These are phyloP conservation scores for Cornus suecica DNA, from an alignment of 148 eudicot genomes.

Conservation along the genomic window DNA sequence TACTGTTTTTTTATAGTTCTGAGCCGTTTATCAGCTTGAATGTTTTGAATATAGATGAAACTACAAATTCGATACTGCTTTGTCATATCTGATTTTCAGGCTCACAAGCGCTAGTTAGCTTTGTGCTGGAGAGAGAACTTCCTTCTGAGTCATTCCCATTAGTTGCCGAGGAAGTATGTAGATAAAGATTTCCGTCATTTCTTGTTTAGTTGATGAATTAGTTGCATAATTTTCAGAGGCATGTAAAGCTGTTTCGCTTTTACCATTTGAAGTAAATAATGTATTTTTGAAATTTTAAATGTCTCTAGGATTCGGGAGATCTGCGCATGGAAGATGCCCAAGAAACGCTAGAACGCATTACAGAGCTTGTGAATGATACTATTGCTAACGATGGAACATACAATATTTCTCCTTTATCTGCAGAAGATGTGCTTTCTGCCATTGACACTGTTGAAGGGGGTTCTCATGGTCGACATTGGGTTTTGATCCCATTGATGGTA, in stretches of 20 bases:
- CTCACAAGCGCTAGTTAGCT: conserved; percentile 91
- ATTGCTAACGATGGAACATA: conserved; percentile 51
- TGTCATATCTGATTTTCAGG: conserved; percentile 40
- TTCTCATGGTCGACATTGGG: conserved; percentile 85
- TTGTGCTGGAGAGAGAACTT: conserved; percentile 76
- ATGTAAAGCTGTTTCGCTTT: not conserved
- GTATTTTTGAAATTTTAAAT: conserved; percentile 8
- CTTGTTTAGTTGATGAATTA: conserved; percentile 2
- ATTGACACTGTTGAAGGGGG: conserved; percentile 97
- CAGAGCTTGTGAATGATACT: conserved; percentile 83
- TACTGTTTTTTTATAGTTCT: not conserved
- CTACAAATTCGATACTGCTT: not conserved
- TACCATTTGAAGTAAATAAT: conserved; percentile 7
- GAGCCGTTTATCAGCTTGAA: not conserved
- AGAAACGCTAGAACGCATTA: conserved; percentile 72
- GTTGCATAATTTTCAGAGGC: not conserved
- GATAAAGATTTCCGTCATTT: not conserved
- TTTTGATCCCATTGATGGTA: conserved; percentile 98
- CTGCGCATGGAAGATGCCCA: conserved; percentile 63
- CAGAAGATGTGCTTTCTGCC: conserved; percentile 70
- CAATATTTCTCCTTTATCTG: conserved; percentile 49
- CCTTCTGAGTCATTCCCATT: conserved; percentile 65
- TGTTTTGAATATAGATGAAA: not conserved
- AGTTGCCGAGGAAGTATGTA: conserved; percentile 91
- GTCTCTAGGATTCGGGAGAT: conserved; percentile 78